Evolutionary conservation across 768 basidiomycete species (phyloP).

Genomic region (Termitomyces sp.): DNA sequence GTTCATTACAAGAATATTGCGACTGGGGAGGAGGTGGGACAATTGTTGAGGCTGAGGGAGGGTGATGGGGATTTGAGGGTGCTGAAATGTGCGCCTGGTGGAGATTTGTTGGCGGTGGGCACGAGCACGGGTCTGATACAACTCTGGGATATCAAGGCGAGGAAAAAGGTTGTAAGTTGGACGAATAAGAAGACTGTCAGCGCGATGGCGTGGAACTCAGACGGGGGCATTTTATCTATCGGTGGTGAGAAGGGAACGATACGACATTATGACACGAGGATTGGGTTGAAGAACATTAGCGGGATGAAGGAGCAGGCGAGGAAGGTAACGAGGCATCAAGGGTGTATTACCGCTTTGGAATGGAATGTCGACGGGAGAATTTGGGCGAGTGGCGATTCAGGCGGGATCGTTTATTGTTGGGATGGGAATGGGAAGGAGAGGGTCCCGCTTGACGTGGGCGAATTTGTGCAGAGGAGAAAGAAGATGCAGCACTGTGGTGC

Average conservation of each 20-base stretch:
- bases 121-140: slow-evolving; percentile 61
- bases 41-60: slow-evolving; percentile 45
- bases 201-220: slow-evolving; percentile 61
- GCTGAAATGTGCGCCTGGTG: slow-evolving; percentile 18
- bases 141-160: slow-evolving; percentile 64
- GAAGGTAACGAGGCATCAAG: slow-evolving; percentile 64
- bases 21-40: slow-evolving; percentile 37
- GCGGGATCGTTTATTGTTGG: slow-evolving; percentile 76
- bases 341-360: slow-evolving; percentile 55
- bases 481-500: slow-evolving; percentile 69
- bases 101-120: slow-evolving; percentile 50
- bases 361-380: slow-evolving; percentile 67
- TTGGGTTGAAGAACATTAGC: slow-evolving; percentile 15
- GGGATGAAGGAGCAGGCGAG: slow-evolving; percentile 58
- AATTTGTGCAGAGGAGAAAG: slow-evolving; percentile 48
- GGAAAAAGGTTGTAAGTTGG: slow-evolving; percentile 49
- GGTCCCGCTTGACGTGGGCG: slow-evolving; percentile 49
- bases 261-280: slow-evolving; percentile 34
- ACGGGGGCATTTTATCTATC: slow-evolving; percentile 53
- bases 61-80: slow-evolving; percentile 38
- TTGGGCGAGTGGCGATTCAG: slow-evolving; percentile 73
- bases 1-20: slow-evolving; percentile 46
- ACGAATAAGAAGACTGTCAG: slow-evolving; percentile 48
- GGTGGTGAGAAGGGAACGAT: slow-evolving; percentile 69
- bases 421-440: slow-evolving; percentile 39